phyloP scores from a whole-genome alignment of 352 stramenopile genomes.

The Pythium dissotocum region DNA sequence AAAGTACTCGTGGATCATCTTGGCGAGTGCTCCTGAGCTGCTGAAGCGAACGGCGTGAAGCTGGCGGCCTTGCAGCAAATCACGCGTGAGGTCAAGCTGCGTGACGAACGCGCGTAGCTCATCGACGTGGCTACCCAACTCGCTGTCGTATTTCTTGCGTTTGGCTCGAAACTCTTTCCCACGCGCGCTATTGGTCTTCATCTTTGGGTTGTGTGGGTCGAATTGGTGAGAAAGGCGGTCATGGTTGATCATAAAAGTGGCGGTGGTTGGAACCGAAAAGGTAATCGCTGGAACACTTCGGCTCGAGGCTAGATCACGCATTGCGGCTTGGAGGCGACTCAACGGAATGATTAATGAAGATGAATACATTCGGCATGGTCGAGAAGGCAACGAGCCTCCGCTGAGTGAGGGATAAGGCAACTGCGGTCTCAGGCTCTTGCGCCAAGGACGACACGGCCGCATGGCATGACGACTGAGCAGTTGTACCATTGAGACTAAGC shows the following conservation, averaged over 20 bases:
- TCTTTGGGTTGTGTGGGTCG: not conserved
- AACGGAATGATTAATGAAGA: no score
- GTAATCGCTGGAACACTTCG: no score
- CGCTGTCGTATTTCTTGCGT: not conserved
- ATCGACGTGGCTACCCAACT: not conserved
- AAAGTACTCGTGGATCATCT: slow-evolving; percentile 15
- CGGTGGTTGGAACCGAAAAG: no score
- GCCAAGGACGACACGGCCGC: not conserved
- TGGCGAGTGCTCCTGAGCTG: slow-evolving; percentile 1
- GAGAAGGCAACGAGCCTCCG: no score
- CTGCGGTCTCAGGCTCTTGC: not conserved
- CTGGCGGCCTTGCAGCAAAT: not conserved
- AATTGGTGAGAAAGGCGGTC: not conserved
- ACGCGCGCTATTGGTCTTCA: slow-evolving; percentile 23
- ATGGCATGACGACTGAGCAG: no score
- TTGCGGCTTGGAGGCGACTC: no score
- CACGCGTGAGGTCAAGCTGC: not conserved
- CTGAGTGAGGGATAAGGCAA: not conserved
- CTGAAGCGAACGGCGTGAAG: not conserved
- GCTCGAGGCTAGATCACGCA: no score
- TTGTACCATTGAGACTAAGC: no score
- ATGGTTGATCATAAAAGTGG: no score
- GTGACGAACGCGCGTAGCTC: slow-evolving; percentile 2
- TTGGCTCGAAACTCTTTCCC: slow-evolving; percentile 18
- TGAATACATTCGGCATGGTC: no score